Evolutionary conservation across 179 eudicot species (phyloP).

Genomic region (Spinacia oleracea): DNA sequence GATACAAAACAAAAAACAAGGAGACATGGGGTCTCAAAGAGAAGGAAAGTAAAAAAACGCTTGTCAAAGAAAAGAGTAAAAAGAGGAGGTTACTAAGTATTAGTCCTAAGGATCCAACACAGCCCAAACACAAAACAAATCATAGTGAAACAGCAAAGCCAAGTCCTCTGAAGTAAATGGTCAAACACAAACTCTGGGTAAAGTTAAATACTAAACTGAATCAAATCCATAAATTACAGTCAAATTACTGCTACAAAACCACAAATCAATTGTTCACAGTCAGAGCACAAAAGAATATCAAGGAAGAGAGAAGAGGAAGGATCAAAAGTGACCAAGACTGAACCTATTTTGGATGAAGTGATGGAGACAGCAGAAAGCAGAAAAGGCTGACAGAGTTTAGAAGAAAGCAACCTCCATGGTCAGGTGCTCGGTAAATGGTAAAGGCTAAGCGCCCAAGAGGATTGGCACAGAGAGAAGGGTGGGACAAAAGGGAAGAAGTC

Average conservation of each 20-base stretch:
- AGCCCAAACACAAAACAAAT: background rate
- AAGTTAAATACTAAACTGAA: background rate
- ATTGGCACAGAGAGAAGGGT: background rate
- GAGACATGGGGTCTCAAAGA: background rate
- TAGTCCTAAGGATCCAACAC: background rate
- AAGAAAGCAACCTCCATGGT: background rate
- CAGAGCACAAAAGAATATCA: background rate
- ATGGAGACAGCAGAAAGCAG: background rate
- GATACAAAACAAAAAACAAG: too few relatives aligned
- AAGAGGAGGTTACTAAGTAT: background rate
- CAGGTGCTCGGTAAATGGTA: background rate
- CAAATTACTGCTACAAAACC: background rate
- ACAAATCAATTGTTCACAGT: background rate
- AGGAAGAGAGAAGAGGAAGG: background rate
- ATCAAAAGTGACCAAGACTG: background rate
- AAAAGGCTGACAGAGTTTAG: background rate
- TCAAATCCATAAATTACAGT: background rate
- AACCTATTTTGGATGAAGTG: background rate
- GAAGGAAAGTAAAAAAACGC: background rate
- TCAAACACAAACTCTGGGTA: background rate
- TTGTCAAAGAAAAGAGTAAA: too few relatives aligned
- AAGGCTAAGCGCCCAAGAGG: background rate
- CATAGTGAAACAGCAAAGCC: too few relatives aligned
- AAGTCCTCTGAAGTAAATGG: background rate
- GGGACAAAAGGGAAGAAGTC: background rate